Conservation (phyloP, 2,329 filamentous ascomycete genomes). For the Trichoderma cornu-damae region DNA sequence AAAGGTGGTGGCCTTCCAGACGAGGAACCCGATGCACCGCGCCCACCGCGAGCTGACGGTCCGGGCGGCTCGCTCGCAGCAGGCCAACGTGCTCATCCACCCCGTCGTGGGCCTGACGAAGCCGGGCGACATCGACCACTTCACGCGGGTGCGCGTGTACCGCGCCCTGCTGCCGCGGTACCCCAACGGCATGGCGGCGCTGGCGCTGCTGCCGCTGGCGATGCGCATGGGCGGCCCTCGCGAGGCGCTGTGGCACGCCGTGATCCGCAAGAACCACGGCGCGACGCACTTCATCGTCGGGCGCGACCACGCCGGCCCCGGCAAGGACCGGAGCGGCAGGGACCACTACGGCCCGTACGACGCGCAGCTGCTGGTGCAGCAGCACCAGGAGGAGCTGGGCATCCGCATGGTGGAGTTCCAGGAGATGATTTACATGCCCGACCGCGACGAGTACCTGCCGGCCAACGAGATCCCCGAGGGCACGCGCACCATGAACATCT, state of each 20-base stretch:
- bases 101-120: conserved; percentile 98
- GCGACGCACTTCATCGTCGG: conserved; percentile 99
- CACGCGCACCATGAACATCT: conserved; percentile 82
- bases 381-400: conserved; percentile 92
- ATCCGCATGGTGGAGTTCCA: conserved; percentile 99
- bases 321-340: conserved; percentile 93
- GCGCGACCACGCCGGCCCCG: conserved; percentile 94
- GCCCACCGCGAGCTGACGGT: conserved; percentile 97
- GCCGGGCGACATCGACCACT: conserved; percentile 99
- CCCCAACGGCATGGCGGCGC: conserved; percentile 97
- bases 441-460: conserved; percentile 93
- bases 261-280: conserved; percentile 99
- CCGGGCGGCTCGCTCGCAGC: conserved; percentile 87
- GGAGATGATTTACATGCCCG: conserved; percentile 98
- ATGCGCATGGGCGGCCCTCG: conserved; percentile 99
- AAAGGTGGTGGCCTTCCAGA: conserved; percentile 98
- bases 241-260: conserved; percentile 99
- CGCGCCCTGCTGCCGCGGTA: conserved; percentile 94
- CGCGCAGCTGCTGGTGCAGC: conserved; percentile 91
- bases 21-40: conserved; percentile 97
- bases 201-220: conserved; percentile 88
- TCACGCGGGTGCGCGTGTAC: conserved; percentile 98
- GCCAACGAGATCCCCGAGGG: conserved; percentile 83
- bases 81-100: conserved; percentile 98
- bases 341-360: conserved; percentile 99